Percentiles rank a stretch among this genome's conserved stretches.
Evolutionary conservation across 352 stramenopile genomes (phyloP).

Genomic region (Phytophthora hibernalis): DNA sequence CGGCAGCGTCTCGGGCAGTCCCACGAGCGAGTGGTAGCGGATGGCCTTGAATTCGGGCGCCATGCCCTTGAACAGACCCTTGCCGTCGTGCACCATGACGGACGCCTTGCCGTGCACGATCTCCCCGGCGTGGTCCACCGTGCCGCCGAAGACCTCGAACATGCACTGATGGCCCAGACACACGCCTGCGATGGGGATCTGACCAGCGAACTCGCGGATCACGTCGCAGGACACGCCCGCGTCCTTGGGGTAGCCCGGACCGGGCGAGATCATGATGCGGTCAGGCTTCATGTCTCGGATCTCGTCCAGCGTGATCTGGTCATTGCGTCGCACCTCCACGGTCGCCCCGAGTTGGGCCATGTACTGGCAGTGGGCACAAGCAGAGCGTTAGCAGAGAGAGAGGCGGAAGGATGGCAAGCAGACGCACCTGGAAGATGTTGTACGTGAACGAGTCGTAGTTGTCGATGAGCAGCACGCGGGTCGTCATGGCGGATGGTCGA

Average conservation of each 20-base stretch:
- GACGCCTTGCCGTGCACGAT: conserved; percentile 91
- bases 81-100: conserved; percentile 84
- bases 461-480: conserved; percentile 87
- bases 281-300: conserved; percentile 79
- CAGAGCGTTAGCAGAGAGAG: background rate
- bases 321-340: conserved; percentile 85
- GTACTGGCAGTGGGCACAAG: conserved; percentile 49
- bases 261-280: conserved; percentile 90
- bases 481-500: conserved; percentile 40
- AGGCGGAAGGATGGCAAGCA: background rate
- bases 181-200: conserved; percentile 86
- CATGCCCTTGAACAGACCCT: conserved; percentile 88
- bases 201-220: conserved; percentile 82
- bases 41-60: conserved; percentile 82
- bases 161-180: conserved; percentile 89
- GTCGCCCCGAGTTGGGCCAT: conserved; percentile 85
- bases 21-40: conserved; percentile 90
- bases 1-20: conserved; percentile 81
- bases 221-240: conserved; percentile 86
- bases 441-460: conserved; percentile 94
- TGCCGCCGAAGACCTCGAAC: conserved; percentile 90
- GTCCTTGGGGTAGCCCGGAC: conserved; percentile 82
- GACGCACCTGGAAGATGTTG: conserved; percentile 85
- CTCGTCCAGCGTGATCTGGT: conserved; percentile 85
- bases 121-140: conserved; percentile 84